phyloP scores from a whole-genome alignment of 306 rosid genomes.

The Cucumis melo region DNA sequence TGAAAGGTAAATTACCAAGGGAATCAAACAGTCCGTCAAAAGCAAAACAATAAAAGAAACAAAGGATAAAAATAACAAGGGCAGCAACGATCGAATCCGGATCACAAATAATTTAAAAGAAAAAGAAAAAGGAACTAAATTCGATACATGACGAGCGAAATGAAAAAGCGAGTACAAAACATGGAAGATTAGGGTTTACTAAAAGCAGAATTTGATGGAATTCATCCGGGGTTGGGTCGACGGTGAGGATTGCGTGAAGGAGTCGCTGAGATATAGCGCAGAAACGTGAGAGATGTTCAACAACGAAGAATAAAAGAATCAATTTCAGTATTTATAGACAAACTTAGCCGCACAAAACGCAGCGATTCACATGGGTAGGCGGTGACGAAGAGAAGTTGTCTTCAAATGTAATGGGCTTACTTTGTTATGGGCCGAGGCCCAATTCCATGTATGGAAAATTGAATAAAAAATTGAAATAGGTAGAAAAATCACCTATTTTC shows the following conservation, averaged over 20 bases:
- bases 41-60: neutral
- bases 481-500: too few relatives aligned
- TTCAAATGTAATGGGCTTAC: neutral
- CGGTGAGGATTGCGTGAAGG: neutral
- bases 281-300: neutral
- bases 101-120: neutral
- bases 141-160: neutral
- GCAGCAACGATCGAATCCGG: neutral
- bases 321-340: neutral
- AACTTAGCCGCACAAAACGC: constrained; percentile 1
- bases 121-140: neutral
- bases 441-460: too few relatives aligned
- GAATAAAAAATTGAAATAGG: too few relatives aligned
- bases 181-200: constrained; percentile 8
- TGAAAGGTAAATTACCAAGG: neutral
- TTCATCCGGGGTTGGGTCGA: neutral
- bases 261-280: neutral
- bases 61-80: neutral
- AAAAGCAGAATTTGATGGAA: neutral
- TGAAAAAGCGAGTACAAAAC: neutral
- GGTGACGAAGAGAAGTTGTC: neutral
- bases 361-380: neutral
- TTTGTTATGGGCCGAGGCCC: neutral
- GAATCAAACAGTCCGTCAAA: neutral
- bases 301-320: neutral